phyloP scores from a whole-genome alignment of 176 grass and related monocot genomes.

The Musa schizocarpa region DNA sequence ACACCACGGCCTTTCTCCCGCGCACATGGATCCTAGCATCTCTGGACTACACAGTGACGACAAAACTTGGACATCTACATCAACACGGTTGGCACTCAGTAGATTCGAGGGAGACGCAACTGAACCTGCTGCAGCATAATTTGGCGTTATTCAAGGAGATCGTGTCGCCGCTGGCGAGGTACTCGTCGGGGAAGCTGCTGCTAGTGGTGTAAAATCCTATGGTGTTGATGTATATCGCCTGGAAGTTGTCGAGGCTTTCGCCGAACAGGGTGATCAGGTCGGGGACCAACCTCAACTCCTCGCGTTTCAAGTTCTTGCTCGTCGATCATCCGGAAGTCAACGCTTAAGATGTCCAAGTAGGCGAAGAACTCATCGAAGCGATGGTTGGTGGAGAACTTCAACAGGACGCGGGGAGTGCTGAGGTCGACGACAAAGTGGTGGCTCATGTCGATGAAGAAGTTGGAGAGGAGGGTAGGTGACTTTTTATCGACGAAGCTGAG shows the following conservation, averaged over 20 bases:
- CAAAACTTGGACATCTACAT: conserved; percentile 35
- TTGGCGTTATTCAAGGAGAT: background rate
- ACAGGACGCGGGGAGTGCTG: too few species aligned
- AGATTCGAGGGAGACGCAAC: conserved; percentile 22
- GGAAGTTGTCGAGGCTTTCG: background rate
- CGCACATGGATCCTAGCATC: conserved; percentile 38
- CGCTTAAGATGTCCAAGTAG: too few species aligned
- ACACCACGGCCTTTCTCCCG: conserved; percentile 67
- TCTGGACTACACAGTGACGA: conserved; percentile 30
- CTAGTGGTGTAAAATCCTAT: background rate
- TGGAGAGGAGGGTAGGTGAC: too few species aligned
- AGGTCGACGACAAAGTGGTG: too few species aligned
- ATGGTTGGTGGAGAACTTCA: too few species aligned
- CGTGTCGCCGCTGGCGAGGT: background rate
- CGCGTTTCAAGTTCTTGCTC: background rate
- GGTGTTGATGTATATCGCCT: background rate
- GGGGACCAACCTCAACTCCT: background rate
- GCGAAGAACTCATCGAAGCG: too few species aligned
- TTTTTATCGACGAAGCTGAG: too few species aligned
- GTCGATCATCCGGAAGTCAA: background rate
- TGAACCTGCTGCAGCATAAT: background rate
- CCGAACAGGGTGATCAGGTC: background rate
- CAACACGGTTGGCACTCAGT: conserved; percentile 42
- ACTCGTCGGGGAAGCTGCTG: background rate
- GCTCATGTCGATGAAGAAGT: too few species aligned